Evolutionary conservation across 192 early-diverging fungal species (phyloP).

Genomic region (Phycomyces nitens): DNA sequence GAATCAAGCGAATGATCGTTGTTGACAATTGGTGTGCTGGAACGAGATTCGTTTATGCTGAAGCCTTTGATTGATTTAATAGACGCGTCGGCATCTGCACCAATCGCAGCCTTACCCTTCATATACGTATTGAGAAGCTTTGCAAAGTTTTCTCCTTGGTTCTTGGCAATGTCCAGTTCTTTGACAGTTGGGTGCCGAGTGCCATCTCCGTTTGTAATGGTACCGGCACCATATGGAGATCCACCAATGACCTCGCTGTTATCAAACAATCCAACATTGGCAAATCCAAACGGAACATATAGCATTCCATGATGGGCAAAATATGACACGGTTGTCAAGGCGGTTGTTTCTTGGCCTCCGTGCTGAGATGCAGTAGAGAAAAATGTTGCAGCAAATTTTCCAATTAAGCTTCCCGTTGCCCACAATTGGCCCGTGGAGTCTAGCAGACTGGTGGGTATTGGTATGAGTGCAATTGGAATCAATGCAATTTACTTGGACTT

Average conservation of each 20-base stretch:
- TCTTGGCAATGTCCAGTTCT: slow-evolving; percentile 55
- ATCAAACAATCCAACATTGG: slow-evolving; percentile 17
- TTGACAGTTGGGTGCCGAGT: slow-evolving; percentile 54
- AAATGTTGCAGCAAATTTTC: slow-evolving; percentile 74
- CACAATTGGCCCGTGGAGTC: slow-evolving; percentile 39
- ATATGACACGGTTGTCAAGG: slow-evolving; percentile 60
- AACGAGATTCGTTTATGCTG: too few species aligned
- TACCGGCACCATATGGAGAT: slow-evolving; percentile 32
- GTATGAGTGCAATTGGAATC: background rate
- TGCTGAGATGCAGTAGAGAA: slow-evolving; percentile 71
- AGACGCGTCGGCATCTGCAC: background rate
- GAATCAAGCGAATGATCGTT: too few species aligned
- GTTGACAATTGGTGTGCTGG: too few species aligned
- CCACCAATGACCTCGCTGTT: slow-evolving; percentile 30
- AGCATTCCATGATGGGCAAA: slow-evolving; percentile 78
- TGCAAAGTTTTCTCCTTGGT: slow-evolving; percentile 59
- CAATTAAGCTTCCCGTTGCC: slow-evolving; percentile 50
- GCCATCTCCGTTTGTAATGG: slow-evolving; percentile 28
- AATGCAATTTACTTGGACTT: background rate
- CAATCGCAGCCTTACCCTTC: slow-evolving; percentile 2
- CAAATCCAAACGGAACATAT: slow-evolving; percentile 70
- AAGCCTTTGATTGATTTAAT: background rate
- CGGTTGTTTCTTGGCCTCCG: slow-evolving; percentile 79
- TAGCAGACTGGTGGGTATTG: slow-evolving; percentile 18
- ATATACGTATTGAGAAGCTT: slow-evolving; percentile 37